Evolutionary conservation across 768 basidiomycete genomes (phyloP).

Genomic region (Hygrophorus pudorinus): DNA sequence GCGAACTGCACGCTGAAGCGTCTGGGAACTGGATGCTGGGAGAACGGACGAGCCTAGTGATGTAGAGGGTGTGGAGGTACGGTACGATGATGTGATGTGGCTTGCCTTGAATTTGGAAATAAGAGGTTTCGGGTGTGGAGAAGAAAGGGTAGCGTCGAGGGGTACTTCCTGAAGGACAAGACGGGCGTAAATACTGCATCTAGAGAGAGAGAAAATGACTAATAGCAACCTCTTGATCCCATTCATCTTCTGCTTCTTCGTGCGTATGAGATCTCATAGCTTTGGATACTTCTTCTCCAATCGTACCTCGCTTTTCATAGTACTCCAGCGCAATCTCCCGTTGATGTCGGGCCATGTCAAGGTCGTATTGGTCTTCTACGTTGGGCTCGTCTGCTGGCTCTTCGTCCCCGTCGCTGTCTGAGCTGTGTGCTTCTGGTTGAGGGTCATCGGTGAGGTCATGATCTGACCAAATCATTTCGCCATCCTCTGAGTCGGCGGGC

Average conservation of each 20-base stretch:
- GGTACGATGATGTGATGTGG: conserved; percentile 40
- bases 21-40: conserved; percentile 34
- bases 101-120: conserved; percentile 61
- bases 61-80: conserved; percentile 27
- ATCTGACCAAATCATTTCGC: conserved; percentile 8
- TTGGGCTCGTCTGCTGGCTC: too few species aligned
- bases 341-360: conserved; percentile 57
- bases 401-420: conserved; percentile 19
- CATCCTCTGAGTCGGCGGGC: conserved; percentile 23
- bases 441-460: background rate
- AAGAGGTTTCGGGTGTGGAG: conserved; percentile 33
- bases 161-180: conserved; percentile 27
- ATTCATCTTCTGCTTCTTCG: conserved; percentile 28
- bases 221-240: conserved; percentile 33
- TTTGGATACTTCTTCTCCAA: conserved; percentile 43
- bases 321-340: conserved; percentile 70
- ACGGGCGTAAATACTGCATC: conserved; percentile 1
- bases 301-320: conserved; percentile 44
- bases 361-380: conserved; percentile 45
- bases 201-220: background rate
- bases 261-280: conserved; percentile 40
- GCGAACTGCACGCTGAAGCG: conserved; percentile 41
- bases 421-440: conserved; percentile 1
- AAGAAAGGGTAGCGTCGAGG: conserved; percentile 30
- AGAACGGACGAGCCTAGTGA: conserved; percentile 34